Evolutionary conservation across 495 filamentous ascomycete genomes (phyloP), one percentile per base, ranked within the genome.

Genomic region (Penicillium samsonianum): DNA sequence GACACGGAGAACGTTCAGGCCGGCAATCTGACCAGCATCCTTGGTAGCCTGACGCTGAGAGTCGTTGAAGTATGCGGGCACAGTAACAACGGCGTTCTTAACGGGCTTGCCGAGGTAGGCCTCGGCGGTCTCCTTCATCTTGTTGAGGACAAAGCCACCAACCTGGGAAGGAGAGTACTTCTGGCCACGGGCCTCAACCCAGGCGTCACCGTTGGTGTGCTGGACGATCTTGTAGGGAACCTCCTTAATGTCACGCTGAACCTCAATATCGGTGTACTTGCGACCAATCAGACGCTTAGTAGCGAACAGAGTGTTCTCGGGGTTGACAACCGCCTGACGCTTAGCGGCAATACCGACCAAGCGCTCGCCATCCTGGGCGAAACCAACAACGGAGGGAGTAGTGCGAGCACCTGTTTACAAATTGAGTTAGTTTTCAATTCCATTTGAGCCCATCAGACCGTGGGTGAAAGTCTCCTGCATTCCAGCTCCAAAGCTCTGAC

Each of bases 211-310:
- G 71, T 98, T 98, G 76, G 82, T 85, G 86, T 98, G 94, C 78
- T 96, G 93, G 45, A 98, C 87, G 67, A 98, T 98, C 85, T 98
- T 98, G 84, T 96, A 98, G 52, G 94, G 94, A 14, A 98, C 94
- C 78, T 98, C 90, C 78, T 94, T 90, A 74, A 98, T 93, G 66
- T 98, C 94, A 70, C 93, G 89, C 83, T 98, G 94, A 38, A 96
- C 91, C 82, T 98, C 94, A 62, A 82, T 69, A 71, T 98, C 94
- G 71, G 88, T 94, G 82, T 92, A 98, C 82, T 98, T 98, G 71
- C 94, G 91, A 64, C 94, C 94, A 72, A 98, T 98, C 72, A 98
- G 86, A 86, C 94, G 91, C 88, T 98, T 98, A 58, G 94, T 98
- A 77, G 94, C 94, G 73, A 98, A 98, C 48, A 98, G 87, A 47